These are phyloP conservation scores for Triticum dicoccoides DNA, from an alignment of 176 grass and related monocot species.

Conservation along the genomic window DNA sequence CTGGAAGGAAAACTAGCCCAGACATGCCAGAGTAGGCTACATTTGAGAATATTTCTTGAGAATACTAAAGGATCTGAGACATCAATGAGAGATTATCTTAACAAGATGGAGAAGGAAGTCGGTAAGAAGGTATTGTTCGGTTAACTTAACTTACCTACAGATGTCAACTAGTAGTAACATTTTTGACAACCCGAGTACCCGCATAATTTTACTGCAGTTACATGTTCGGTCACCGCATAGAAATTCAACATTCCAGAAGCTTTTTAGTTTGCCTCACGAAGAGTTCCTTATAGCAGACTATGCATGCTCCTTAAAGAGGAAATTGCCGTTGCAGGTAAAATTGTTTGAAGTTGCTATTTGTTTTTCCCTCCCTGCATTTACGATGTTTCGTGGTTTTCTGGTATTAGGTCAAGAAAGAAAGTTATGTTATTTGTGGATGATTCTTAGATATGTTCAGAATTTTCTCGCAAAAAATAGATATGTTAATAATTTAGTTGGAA, in stretches of 20 bases:
- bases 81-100: constrained; percentile 63
- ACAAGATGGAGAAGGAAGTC: constrained; percentile 92
- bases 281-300: constrained; percentile 97
- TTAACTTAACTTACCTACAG: not conserved
- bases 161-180: not conserved
- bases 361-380: not conserved
- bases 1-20: constrained; percentile 72
- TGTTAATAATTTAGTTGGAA: not conserved
- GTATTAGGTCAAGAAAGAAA: not conserved
- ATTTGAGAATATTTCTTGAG: constrained; percentile 85
- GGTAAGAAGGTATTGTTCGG: constrained; percentile 64
- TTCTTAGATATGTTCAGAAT: not conserved
- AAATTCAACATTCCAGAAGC: constrained; percentile 80
- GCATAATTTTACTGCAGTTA: constrained; percentile 44
- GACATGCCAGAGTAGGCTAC: constrained; percentile 61
- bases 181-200: constrained; percentile 1
- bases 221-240: constrained; percentile 63
- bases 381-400: not conserved
- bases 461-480: too few relatives aligned
- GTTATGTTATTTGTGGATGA: not conserved
- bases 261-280: constrained; percentile 68
- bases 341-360: not conserved
- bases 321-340: constrained; percentile 62
- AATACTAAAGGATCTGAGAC: constrained; percentile 69
- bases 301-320: constrained; percentile 76